Conservation (phyloP, 2,329 filamentous ascomycete species). For the Colletotrichum australisinense region DNA sequence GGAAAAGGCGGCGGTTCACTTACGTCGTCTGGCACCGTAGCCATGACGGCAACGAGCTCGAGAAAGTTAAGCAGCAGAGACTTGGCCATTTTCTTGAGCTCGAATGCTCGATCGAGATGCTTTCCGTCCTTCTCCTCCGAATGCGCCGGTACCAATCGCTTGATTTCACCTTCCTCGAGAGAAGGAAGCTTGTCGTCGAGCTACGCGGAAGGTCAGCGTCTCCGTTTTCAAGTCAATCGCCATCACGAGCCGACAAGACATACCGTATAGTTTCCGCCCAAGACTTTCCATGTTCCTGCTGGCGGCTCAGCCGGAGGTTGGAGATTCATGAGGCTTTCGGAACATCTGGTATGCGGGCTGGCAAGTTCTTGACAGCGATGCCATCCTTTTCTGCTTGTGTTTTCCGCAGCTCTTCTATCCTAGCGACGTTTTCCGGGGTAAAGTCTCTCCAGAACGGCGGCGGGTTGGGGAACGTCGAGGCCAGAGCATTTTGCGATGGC, state of each 20-base stretch:
- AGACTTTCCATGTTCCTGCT: constrained; percentile 78
- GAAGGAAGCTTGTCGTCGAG: constrained; percentile 72
- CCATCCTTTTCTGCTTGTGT: constrained; percentile 49
- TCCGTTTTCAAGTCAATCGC: accelerated
- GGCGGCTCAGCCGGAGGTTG: constrained; percentile 83
- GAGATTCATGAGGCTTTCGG: constrained; percentile 78
- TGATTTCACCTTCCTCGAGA: constrained; percentile 77
- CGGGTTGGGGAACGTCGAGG: constrained; percentile 84
- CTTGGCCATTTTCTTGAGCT: constrained; percentile 83
- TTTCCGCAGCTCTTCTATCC: constrained; percentile 58
- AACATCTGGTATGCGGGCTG: constrained; percentile 58
- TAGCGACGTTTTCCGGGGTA: constrained; percentile 77
- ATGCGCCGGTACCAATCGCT: constrained; percentile 52
- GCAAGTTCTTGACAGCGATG: constrained; percentile 27
- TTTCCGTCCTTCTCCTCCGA: constrained; percentile 60
- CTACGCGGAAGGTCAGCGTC: constrained; percentile 43
- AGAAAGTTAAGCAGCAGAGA: constrained; percentile 90
- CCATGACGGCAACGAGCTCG: constrained; percentile 80
- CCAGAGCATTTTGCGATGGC: constrained; percentile 56
- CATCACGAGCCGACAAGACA: neutral
- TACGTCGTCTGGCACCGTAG: constrained; percentile 70
- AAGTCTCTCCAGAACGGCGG: constrained; percentile 93
- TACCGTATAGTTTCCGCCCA: constrained; percentile 74
- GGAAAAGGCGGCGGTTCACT: constrained; percentile 19
- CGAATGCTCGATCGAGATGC: constrained; percentile 71